Base-by-base conservation (phyloP, 345 rosid species). In the Theobroma cacao region DNA sequence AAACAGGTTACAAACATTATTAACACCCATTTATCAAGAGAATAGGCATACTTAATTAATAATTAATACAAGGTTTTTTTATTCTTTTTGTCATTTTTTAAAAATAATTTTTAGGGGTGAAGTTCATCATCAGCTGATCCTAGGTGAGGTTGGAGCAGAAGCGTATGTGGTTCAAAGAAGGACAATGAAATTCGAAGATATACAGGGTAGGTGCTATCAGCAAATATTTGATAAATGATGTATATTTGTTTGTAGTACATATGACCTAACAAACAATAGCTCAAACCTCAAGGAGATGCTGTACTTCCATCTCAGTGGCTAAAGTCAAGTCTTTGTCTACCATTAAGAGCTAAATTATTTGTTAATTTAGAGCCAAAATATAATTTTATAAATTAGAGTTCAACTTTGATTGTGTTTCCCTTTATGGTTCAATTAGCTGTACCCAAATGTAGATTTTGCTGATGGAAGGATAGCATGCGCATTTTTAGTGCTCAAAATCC, bases 341-440 rank as follows among this genome's bases (percentile, higher is more conserved):
- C 75, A 71, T 52, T 71, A 71, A 33, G 75, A 73, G 52, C 52
- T 73, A 73, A 11, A 28, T 43, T 14, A 47, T 56, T 56, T 38
- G 52, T 24, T 58, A 40, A 10, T 17, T n/a, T 11, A 1, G 11
- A 12, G 12, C 11, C 52, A 66, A 41, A n/a, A 65, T 26, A 18
- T 18, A 64, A 34, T n/a, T 22, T 3, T 41, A 9, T 38, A 28
- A 8, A 56, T 2, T 0, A 30, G 30, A 61, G 14, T 18, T 30
- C 5, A 4, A 10, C 11, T 64, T 5, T 31, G 24, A 66, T 20
- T 34, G 61, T 53, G 47, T 74, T 26, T 58, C 64, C 52, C 33
- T 74, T 74, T 60, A 58, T 59, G 68, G 26, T 38, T 30, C 52
- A 74, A n/a, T n/a, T n/a, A 74, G 67, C 52, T 59, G 77, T 74